Conservation (phyloP, 805 yeast genomes). For the Saturnispora saitoi region DNA sequence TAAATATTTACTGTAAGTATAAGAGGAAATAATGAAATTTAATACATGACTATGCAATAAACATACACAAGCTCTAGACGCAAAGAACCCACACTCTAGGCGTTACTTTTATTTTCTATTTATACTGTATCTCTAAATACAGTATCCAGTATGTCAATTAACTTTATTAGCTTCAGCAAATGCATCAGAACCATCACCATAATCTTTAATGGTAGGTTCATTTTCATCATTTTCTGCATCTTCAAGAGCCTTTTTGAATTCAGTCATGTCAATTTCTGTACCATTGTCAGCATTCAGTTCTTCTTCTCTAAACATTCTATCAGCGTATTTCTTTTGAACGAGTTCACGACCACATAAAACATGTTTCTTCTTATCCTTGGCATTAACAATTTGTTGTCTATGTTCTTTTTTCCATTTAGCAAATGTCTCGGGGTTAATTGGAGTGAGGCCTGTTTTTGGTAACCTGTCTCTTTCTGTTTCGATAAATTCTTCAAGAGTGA, state of each 20-base stretch:
- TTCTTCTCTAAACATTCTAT: conserved; percentile 46
- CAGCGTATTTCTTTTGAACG: conserved; percentile 50
- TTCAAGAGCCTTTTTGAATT: conserved; percentile 47
- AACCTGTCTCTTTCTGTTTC: conserved; percentile 86
- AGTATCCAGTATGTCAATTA: background rate
- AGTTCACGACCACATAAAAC: conserved; percentile 59
- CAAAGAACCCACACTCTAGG: conserved; percentile 18
- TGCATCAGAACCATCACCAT: conserved; percentile 56
- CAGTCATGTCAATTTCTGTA: conserved; percentile 49
- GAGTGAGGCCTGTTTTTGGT: conserved; percentile 69
- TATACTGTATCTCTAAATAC: background rate
- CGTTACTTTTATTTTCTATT: background rate
- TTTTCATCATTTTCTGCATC: conserved; percentile 37
- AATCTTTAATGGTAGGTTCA: conserved; percentile 51
- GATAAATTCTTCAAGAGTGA: conserved; percentile 90
- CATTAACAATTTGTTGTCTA: conserved; percentile 42
- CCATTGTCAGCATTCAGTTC: conserved; percentile 39
- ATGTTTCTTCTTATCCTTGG: conserved; percentile 20
- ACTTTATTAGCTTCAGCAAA: conserved; percentile 26
- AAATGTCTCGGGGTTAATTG: conserved; percentile 77
- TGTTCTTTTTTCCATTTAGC: conserved; percentile 75
- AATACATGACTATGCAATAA: background rate
- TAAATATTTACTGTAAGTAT: too few species aligned
- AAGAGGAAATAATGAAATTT: background rate
- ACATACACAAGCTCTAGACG: conserved; percentile 1